Base-by-base conservation (phyloP, 2,329 filamentous ascomycete species). In the Xylaria multiplex region DNA sequence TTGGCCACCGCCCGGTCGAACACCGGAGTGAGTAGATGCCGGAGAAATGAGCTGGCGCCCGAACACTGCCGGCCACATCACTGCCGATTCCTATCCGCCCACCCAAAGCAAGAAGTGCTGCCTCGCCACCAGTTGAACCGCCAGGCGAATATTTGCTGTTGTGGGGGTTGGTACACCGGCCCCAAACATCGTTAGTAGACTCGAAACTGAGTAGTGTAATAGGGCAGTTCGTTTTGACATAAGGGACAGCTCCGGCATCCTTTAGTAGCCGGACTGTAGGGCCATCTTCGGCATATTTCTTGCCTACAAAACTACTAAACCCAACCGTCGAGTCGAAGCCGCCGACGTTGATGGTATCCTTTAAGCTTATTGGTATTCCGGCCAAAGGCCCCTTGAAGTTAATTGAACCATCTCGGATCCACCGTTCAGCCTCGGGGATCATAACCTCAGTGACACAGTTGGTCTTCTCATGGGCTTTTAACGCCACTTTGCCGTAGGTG, bases 361-460 rank as follows among this genome's bases (percentile, higher is more conserved):
- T 97, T 69, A 97, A 78, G 55, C 91, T 94, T 42, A 97, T 85
- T 0, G 95, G 93, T 55, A 97, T 91, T 16, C 94, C 94, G 0
- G 94, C 93, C 37, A 97, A 81, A 0, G 94, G 93, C 0, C 93
- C 93, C 73, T 91, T 86, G 37, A 95, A 80, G 76, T 97, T 93
- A 76, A 88, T 82, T 8, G 81, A 83, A 11, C 82, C 83, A 62
- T 85, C 80, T 3, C 75, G 69, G 19, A 87, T 77, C 93, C 93
- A 97, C 60, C 82, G 79, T 79, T 97, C 92, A 0, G 93, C 93
- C 62, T 90, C 90, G 0, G 87, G 84, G 43, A 97, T 85, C 81
- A 97, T 87, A 62, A 97, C 83, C 79, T 97, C 94, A 0, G 95
- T 97, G 13, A 96, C 80, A 75, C 93, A 96, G 78, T 97, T 97